Conservation (phyloP, 2,329 filamentous ascomycete genomes). For the Sclerotiophoma versabilis region DNA sequence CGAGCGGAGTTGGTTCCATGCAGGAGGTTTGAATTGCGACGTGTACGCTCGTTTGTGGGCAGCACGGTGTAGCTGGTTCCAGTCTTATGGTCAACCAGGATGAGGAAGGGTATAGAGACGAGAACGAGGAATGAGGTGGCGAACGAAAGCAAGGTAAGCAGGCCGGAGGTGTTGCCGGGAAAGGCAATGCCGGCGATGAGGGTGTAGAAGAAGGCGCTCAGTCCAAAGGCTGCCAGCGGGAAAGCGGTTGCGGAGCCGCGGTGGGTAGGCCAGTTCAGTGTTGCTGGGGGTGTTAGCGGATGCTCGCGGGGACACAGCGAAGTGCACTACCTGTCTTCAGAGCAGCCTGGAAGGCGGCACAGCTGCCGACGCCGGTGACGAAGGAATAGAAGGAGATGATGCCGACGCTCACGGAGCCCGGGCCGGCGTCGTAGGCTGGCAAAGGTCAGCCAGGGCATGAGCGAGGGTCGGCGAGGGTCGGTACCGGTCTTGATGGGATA, state of each 20-base stretch:
- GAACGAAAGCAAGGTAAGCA: constrained; percentile 79
- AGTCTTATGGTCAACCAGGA: constrained; percentile 71
- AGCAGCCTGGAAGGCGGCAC: constrained; percentile 85
- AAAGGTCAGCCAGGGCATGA: constrained; percentile 31
- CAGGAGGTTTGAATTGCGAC: constrained; percentile 54
- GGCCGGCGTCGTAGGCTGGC: constrained; percentile 74
- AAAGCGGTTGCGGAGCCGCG: constrained; percentile 94
- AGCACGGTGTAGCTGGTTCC: constrained; percentile 64
- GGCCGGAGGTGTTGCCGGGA: constrained; percentile 80
- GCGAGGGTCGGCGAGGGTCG: background rate
- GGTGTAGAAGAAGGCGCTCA: constrained; percentile 97
- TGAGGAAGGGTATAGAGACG: constrained; percentile 82
- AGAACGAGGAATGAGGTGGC: constrained; percentile 81
- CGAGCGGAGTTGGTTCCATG: constrained; percentile 57
- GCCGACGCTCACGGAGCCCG: constrained; percentile 62
- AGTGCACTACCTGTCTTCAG: constrained; percentile 72
- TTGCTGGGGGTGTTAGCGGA: constrained; percentile 62
- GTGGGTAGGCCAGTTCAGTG: constrained; percentile 89
- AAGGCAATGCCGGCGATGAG: constrained; percentile 77
- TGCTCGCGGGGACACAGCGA: no score
- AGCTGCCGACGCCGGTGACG: constrained; percentile 86
- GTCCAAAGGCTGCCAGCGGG: constrained; percentile 87
- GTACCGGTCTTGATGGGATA: constrained; percentile 75
- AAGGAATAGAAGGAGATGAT: constrained; percentile 83
- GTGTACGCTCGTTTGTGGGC: constrained; percentile 57